Conservation (phyloP, 2,329 filamentous ascomycete genomes). For the Penicillium sp. region DNA sequence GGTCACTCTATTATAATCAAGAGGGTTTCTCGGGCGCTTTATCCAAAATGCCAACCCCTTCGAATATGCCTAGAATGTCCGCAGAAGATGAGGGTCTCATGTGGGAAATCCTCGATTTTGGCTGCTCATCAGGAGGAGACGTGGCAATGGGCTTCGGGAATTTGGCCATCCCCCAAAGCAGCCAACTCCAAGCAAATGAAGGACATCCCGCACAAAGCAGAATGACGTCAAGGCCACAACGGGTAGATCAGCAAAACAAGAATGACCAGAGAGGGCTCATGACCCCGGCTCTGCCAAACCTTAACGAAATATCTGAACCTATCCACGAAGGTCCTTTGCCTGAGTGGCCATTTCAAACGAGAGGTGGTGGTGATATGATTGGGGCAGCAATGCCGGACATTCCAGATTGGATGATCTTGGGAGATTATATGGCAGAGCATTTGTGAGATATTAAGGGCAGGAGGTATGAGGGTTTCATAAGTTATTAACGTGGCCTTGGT, state of each 20-base stretch:
- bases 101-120: conserved; percentile 30
- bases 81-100: conserved; percentile 25
- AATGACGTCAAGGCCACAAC: not conserved
- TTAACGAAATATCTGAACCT: not conserved
- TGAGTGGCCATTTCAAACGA: conserved; percentile 21
- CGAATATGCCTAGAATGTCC: conserved; percentile 29
- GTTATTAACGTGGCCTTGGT: not conserved
- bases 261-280: not conserved
- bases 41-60: conserved; percentile 27
- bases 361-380: conserved; percentile 6
- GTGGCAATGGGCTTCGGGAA: not conserved
- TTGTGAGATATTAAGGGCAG: conserved; percentile 11
- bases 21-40: conserved; percentile 26
- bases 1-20: conserved; percentile 28
- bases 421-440: conserved; percentile 24
- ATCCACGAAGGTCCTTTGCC: conserved; percentile 8
- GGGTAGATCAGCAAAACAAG: not conserved
- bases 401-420: conserved; percentile 29
- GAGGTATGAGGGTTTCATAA: not conserved
- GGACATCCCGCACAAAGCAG: not conserved
- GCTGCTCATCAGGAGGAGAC: conserved; percentile 13
- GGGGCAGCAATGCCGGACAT: conserved; percentile 21
- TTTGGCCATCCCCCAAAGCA: not conserved
- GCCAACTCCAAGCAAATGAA: not conserved
- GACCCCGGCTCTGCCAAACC: not conserved